A percentile compares a stretch with the other conserved stretches of the same genome.
Evolutionary conservation across 331 rosid species (phyloP).

Genomic region (Saraca asoca): DNA sequence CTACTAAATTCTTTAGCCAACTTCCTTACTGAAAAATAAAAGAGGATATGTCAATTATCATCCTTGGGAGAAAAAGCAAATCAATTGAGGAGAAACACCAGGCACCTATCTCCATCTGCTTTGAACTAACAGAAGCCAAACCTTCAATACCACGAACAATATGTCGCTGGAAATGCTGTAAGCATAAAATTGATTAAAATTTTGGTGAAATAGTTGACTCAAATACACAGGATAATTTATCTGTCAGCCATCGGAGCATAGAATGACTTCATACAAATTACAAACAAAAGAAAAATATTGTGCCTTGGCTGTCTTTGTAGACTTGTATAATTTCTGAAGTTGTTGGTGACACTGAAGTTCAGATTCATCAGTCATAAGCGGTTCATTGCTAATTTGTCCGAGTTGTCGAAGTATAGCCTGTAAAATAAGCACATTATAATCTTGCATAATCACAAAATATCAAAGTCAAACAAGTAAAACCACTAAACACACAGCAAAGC

Average conservation of each 20-base stretch:
- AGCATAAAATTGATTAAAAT: conserved; percentile 34
- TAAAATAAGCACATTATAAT: conserved; percentile 33
- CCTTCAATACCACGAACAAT: conserved; percentile 84
- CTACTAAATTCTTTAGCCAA: conserved; percentile 77
- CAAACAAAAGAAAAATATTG: neutral
- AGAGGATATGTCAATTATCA: conserved; percentile 32
- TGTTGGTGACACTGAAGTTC: conserved; percentile 75
- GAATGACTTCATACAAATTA: neutral
- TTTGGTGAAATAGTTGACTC: conserved; percentile 5
- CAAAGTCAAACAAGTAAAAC: conserved; percentile 26
- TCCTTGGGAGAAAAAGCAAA: conserved; percentile 34
- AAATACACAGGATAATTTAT: neutral
- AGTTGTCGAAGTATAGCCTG: conserved; percentile 84
- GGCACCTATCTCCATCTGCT: conserved; percentile 84
- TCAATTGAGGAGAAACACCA: conserved; percentile 27
- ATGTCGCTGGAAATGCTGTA: conserved; percentile 86
- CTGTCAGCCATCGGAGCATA: neutral
- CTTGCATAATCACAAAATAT: neutral
- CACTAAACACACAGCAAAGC: neutral
- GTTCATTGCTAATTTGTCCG: conserved; percentile 72
- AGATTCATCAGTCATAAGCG: conserved; percentile 66
- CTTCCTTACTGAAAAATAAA: conserved; percentile 58
- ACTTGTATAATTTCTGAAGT: conserved; percentile 72
- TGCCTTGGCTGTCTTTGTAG: conserved; percentile 86
- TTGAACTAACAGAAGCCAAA: conserved; percentile 62